Conservation (phyloP, 164 flowering plant genomes). For the Pachysandra terminalis region DNA sequence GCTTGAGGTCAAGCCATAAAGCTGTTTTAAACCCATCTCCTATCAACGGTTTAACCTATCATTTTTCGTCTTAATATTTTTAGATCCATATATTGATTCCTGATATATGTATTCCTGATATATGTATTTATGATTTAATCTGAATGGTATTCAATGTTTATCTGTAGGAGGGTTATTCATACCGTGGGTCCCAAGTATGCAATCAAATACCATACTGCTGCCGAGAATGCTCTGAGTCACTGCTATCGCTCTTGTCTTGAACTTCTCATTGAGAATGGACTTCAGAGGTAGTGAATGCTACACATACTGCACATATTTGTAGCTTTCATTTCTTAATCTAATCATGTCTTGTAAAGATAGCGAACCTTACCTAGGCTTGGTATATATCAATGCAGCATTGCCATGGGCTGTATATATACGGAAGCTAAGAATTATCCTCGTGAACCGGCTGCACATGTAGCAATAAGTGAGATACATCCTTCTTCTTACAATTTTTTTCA, state of each 20-base stretch:
- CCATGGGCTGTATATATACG: constrained; percentile 92
- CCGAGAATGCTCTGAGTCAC: constrained; percentile 97
- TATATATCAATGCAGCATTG: constrained; percentile 69
- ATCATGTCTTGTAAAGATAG: constrained; percentile 9
- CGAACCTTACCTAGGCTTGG: constrained; percentile 4
- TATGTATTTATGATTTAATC: neutral
- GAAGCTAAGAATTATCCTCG: constrained; percentile 98
- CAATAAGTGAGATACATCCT: constrained; percentile 77
- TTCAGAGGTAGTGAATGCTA: constrained; percentile 43
- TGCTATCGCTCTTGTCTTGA: constrained; percentile 99
- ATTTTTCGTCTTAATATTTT: no score
- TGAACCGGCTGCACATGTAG: constrained; percentile 99
- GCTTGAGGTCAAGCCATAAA: no score
- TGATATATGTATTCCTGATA: no score
- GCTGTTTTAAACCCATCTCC: no score
- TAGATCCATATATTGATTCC: no score
- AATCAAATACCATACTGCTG: constrained; percentile 97
- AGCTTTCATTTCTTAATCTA: constrained; percentile 1
- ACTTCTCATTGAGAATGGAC: constrained; percentile 92
- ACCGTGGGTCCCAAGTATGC: constrained; percentile 99
- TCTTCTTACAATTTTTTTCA: constrained; percentile 8
- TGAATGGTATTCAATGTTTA: neutral
- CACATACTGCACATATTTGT: neutral
- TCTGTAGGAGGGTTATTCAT: constrained; percentile 86
- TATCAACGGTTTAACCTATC: no score